Percentiles rank a stretch among this genome's conserved stretches.
Evolutionary conservation across 2,329 filamentous ascomycete species (phyloP).

Genomic region (Fusarium chuoi): DNA sequence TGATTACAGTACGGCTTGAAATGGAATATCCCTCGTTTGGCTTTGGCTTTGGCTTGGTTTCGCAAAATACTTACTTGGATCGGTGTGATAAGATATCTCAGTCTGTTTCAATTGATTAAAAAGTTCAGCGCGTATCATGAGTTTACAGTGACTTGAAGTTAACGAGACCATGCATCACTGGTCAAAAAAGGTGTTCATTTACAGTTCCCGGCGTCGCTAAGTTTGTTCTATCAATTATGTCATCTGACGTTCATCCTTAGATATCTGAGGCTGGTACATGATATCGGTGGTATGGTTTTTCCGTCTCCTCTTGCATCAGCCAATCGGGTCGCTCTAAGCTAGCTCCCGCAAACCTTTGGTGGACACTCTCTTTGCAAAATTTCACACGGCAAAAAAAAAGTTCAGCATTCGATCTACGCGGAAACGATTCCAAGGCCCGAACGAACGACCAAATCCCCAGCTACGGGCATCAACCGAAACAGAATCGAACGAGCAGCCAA

Average conservation of each 20-base stretch:
- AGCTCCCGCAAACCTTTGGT: slow-evolving; percentile 36
- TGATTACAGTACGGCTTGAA: neutral
- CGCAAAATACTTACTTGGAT: neutral
- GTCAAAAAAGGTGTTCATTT: neutral
- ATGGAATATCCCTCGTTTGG: slow-evolving; percentile 38
- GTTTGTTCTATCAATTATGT: neutral
- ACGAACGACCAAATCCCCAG: slow-evolving; percentile 9
- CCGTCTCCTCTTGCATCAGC: slow-evolving; percentile 4
- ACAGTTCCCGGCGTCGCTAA: neutral
- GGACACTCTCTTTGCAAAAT: slow-evolving; percentile 43
- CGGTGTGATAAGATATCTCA: neutral
- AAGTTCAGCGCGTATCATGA: neutral
- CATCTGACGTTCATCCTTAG: neutral
- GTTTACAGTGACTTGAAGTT: neutral
- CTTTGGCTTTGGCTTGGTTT: slow-evolving; percentile 25
- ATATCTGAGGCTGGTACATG: neutral
- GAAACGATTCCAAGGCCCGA: slow-evolving; percentile 21
- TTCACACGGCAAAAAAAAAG: slow-evolving; percentile 45
- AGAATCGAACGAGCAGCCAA: slow-evolving; percentile 15
- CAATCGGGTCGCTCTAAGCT: slow-evolving; percentile 37
- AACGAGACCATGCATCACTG: neutral
- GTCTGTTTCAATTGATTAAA: slow-evolving; percentile 20
- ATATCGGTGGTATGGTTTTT: slow-evolving; percentile 34
- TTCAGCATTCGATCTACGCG: slow-evolving; percentile 30
- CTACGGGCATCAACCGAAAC: slow-evolving; percentile 6